These are phyloP conservation scores for Mitragyna speciosa DNA, from an alignment of 257 asterid genomes.

Conservation along the genomic window DNA sequence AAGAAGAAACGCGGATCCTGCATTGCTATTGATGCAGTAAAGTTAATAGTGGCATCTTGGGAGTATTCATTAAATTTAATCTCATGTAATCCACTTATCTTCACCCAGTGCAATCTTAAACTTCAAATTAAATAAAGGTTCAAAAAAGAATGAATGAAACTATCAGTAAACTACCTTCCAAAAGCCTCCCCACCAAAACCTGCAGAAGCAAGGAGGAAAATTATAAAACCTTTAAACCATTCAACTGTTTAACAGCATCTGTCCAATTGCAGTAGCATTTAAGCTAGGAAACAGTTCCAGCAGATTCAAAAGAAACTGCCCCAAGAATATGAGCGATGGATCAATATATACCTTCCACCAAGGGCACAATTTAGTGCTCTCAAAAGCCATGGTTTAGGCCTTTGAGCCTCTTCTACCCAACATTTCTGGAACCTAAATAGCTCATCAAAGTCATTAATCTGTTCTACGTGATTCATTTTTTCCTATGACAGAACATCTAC, in stretches of 20 bases:
- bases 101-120: too few relatives aligned
- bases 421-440: constrained; percentile 75
- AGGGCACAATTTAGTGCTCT: constrained; percentile 83
- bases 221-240: constrained; percentile 16
- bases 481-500: background rate
- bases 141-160: too few relatives aligned
- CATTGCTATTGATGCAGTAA: too few relatives aligned
- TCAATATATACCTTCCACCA: constrained; percentile 76
- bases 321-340: constrained; percentile 12
- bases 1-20: too few relatives aligned
- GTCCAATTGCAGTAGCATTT: background rate
- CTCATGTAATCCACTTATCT: too few relatives aligned
- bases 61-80: too few relatives aligned
- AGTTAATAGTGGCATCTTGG: too few relatives aligned
- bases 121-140: too few relatives aligned
- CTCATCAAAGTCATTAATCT: background rate
- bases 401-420: constrained; percentile 76
- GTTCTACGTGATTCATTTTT: background rate
- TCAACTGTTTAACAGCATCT: background rate
- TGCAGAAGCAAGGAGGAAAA: constrained; percentile 37
- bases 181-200: constrained; percentile 99
- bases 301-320: constrained; percentile 17
- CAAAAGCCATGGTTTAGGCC: constrained; percentile 91
- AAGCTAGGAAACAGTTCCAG: constrained; percentile 3
- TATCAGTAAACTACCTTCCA: constrained; percentile 69